A percentile compares a stretch with the other conserved stretches of the same genome.
Conservation (phyloP, 768 basidiomycete genomes). For the Solioccasus polychromus region DNA sequence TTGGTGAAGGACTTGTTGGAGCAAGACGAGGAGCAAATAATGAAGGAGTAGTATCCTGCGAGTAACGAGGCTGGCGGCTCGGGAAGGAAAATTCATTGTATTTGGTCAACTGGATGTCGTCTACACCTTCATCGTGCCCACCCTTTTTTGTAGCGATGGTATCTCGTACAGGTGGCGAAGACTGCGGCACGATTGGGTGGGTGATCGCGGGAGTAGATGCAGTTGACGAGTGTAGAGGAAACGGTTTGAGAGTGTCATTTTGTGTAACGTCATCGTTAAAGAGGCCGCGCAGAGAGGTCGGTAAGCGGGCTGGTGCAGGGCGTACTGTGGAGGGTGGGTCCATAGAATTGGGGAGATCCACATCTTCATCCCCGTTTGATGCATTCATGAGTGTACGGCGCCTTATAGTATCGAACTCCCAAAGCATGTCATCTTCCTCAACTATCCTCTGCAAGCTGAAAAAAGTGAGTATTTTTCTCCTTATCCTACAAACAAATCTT, state of each 20-base stretch:
- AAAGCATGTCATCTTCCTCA: slow-evolving; percentile 41
- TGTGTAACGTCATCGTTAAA: slow-evolving; percentile 61
- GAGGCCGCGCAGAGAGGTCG: slow-evolving; percentile 73
- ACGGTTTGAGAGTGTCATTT: slow-evolving; percentile 43
- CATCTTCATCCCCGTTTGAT: slow-evolving; percentile 24
- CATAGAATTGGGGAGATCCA: slow-evolving; percentile 11
- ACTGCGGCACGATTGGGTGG: slow-evolving; percentile 23
- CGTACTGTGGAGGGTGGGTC: slow-evolving; percentile 43
- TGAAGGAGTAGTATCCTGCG: slow-evolving; percentile 46
- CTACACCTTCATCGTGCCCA: slow-evolving; percentile 30
- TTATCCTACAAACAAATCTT: slow-evolving; percentile 3
- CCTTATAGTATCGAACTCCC: slow-evolving; percentile 78
- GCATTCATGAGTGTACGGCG: slow-evolving; percentile 34
- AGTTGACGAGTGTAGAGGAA: slow-evolving; percentile 28
- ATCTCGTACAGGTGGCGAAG: slow-evolving; percentile 38
- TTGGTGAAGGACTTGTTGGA: slow-evolving; percentile 32
- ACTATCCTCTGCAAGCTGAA: slow-evolving; percentile 19
- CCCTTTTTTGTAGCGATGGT: slow-evolving; percentile 31
- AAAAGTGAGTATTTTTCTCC: slow-evolving; percentile 6
- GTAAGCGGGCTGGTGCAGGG: slow-evolving; percentile 52
- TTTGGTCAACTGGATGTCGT: slow-evolving; percentile 43
- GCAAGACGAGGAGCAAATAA: slow-evolving; percentile 19
- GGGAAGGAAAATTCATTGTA: slow-evolving; percentile 56
- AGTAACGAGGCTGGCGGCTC: slow-evolving; percentile 54
- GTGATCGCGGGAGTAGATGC: slow-evolving; percentile 27